Evolutionary conservation across 805 yeast species (phyloP), one percentile per base, ranked within the genome.

Genomic region (Vanderwaltozyma verrucispora): DNA sequence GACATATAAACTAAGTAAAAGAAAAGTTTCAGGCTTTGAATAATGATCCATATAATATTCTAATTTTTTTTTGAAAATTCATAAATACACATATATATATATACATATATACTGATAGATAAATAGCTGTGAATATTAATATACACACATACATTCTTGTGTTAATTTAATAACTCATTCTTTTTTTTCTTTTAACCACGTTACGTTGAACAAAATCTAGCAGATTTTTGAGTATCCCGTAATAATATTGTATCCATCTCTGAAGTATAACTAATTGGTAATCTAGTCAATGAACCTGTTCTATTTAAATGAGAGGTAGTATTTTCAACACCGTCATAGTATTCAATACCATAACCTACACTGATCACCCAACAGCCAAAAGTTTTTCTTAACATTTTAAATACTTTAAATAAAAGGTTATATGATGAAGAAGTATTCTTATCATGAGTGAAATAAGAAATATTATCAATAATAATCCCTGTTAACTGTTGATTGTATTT

Each of bases 391-490:
- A 56, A 38, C 28, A 39, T 32, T 28, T 43, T 47, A 8, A 56
- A 43, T 5, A 48, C 25, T 27, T 44, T 48, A 13, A 43, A 28
- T 20, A 54, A 35, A 14, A 45, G 27, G 8, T 39, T 43, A 31
- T 50, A 46, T 24, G 47, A 41, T 11, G 21, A 6, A 4, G 33
- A 14, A n/a, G 28, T 20, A 13, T 23, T 30, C 4, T 37, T 15
- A 23, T 49, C 53, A 33, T 44, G 50, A 3, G 46, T 34, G 9
- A 42, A 37, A 29, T 45, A 56, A 2, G 63, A 56, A 8, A 59
- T 28, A 38, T 59, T 59, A 40, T 59, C 63, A 12, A 59, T 51
- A 5, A 59, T 38, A n/a, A 59, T 47, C 13, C 60, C 60, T 3
- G 47, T 38, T 35, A 56, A 38, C 35, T 48, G 57, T 15, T 38